Evolutionary conservation across 768 basidiomycete genomes (phyloP).

Genomic region (Cyathus striatus): DNA sequence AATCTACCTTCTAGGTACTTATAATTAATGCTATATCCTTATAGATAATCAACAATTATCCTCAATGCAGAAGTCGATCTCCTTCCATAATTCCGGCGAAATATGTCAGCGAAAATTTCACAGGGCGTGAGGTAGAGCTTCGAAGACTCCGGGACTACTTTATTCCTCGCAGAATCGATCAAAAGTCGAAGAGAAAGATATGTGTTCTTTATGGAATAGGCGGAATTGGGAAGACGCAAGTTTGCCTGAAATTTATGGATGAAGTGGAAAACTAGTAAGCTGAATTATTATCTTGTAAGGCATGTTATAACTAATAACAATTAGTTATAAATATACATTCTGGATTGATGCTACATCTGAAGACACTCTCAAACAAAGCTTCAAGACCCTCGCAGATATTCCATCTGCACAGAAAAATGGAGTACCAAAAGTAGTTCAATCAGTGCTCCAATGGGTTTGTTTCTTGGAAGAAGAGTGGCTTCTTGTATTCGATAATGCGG

Average conservation of each 20-base stretch:
- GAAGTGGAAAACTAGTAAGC: conserved; percentile 2
- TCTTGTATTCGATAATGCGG: conserved; percentile 14
- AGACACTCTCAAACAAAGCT: conserved; percentile 7
- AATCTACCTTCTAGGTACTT: too few relatives aligned
- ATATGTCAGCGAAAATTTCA: too few relatives aligned
- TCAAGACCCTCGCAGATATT: conserved; percentile 1
- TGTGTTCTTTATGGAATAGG: conserved; percentile 15
- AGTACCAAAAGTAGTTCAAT: not conserved
- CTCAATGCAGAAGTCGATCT: too few relatives aligned
- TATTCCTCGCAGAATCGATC: conserved; percentile 43
- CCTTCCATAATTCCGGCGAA: too few relatives aligned
- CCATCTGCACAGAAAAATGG: not conserved
- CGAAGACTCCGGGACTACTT: too few relatives aligned
- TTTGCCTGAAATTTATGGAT: conserved; percentile 12
- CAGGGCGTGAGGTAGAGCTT: too few relatives aligned
- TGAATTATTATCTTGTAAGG: not conserved
- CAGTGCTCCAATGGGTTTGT: conserved; percentile 9
- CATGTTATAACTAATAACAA: not conserved
- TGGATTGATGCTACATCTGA: conserved; percentile 14
- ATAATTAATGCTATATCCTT: too few relatives aligned
- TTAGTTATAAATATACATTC: conserved; percentile 7
- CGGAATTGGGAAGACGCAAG: conserved; percentile 15
- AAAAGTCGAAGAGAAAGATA: too few relatives aligned
- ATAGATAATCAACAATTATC: too few relatives aligned
- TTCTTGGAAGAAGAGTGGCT: conserved; percentile 8